Evolutionary conservation across 164 flowering plant species (phyloP).

Genomic region (Malania oleifera): DNA sequence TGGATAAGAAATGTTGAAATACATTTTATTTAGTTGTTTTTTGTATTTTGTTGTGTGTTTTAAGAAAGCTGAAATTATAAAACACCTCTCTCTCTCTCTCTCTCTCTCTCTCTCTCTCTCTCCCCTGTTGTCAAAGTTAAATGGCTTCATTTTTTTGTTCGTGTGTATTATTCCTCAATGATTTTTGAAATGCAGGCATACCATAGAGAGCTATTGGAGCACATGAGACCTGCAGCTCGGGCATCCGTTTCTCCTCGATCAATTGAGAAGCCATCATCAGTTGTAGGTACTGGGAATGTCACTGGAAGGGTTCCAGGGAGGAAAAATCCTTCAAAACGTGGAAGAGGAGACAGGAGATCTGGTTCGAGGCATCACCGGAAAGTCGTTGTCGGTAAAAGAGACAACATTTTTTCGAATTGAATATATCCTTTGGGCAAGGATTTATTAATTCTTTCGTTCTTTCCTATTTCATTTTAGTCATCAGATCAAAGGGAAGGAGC

Average conservation of each 20-base stretch:
- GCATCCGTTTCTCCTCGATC: constrained; percentile 7
- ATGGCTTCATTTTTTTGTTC: too few species aligned
- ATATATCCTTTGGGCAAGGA: constrained; percentile 3
- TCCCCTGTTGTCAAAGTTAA: too few species aligned
- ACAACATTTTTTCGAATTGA: constrained; percentile 21
- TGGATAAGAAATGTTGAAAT: too few species aligned
- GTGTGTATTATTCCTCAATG: not conserved
- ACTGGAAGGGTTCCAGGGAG: constrained; percentile 24
- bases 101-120: too few species aligned
- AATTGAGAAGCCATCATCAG: constrained; percentile 5
- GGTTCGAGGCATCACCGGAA: constrained; percentile 70
- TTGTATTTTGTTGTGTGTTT: too few species aligned
- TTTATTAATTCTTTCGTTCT: constrained; percentile 1
- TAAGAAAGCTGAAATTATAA: too few species aligned
- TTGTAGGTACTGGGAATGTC: constrained; percentile 2
- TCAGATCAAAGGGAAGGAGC: constrained; percentile 10
- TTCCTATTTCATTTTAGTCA: constrained; percentile 14
- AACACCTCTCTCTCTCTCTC: too few species aligned
- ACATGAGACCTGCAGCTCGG: constrained; percentile 43
- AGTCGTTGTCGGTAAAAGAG: constrained; percentile 35
- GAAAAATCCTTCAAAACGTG: constrained; percentile 40
- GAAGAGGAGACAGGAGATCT: constrained; percentile 44
- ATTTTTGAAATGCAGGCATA: constrained; percentile 44
- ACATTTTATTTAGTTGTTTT: too few species aligned
- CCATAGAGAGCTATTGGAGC: constrained; percentile 73